Evolutionary conservation across 352 stramenopile species (phyloP), one percentile per base, ranked within the genome.

Genomic region (Globisporangium perplexum): DNA sequence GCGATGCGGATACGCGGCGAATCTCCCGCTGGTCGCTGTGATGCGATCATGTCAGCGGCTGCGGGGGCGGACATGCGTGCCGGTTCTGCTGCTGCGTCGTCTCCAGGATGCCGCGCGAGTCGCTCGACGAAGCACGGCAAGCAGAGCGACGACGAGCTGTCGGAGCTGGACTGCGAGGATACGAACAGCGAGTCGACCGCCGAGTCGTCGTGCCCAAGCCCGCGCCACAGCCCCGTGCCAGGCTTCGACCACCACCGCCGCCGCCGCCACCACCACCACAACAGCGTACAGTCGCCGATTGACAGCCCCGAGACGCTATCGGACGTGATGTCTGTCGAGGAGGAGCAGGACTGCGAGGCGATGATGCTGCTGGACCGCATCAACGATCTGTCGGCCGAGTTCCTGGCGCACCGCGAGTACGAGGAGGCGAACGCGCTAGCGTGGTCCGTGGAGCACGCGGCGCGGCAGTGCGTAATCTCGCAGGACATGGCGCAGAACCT

Each of bases 371-470:
- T 90, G 14, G 80, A 90, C 54, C 69, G 77, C 4, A 86, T 90
- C 39, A 88, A 72, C 36, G 72, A 65, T 8, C 53, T 90, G 24
- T 77, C 75, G 23, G 72, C 65, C 0, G 82, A 92, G 38, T 89
- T 92, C 62, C 66, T 71, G 33, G 72, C 77, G 1, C 74, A 88
- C 42, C 78, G 79, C 20, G 73, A 83, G 36, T 86, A 86, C 38
- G 77, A 90, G 55, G 78, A 92, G 44, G 72, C 74, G 4, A 88
- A 80, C 23, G 69, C 75, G 30, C 50, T 92, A 10, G 75, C 69
- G 15, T 88, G 78, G 75, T 85, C 77, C 3, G 79, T 90, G 18
- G 76, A 89, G 47, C 77, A 88, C 53, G 82, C 82, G n/a, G 63
- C 73, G 35, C 69, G 74, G 15, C 71, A 85, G 51, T 74, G 82